Conservation (phyloP, 139 green algal species). For the Coccomyxa sp. region DNA sequence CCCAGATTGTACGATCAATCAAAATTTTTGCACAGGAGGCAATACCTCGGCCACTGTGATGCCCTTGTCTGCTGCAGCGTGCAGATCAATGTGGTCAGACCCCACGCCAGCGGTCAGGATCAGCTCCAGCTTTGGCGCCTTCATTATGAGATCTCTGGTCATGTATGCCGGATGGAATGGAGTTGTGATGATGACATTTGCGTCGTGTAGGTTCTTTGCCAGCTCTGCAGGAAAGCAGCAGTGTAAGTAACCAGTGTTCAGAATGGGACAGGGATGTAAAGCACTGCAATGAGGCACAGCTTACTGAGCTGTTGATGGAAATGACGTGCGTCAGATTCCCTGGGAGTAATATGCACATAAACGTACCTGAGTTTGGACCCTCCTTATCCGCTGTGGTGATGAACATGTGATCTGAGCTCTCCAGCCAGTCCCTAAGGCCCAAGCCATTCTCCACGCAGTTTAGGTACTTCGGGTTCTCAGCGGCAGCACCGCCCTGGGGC, state of each 20-base stretch:
- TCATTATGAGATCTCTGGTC: constrained; percentile 8
- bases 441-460: not conserved
- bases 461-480: constrained; percentile 12
- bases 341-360: not conserved
- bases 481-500: constrained; percentile 3
- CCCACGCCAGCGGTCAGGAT: constrained; percentile 24
- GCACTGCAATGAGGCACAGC: not conserved
- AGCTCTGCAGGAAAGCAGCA: not conserved
- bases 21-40: not conserved
- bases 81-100: constrained; percentile 23
- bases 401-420: not conserved
- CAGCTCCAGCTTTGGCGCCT: constrained; percentile 19
- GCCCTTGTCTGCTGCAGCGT: constrained; percentile 15
- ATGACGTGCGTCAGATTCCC: not conserved
- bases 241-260: not conserved
- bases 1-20: not conserved
- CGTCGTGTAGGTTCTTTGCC: constrained; percentile 14
- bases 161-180: constrained; percentile 27
- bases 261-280: not conserved
- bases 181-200: constrained; percentile 21
- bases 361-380: not conserved
- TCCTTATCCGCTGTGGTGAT: not conserved
- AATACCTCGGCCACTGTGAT: constrained; percentile 28
- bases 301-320: not conserved
- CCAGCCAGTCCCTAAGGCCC: not conserved